These are phyloP conservation scores for Saccharomycopsis guyanensis DNA, from an alignment of 805 yeast species.

Conservation along the genomic window DNA sequence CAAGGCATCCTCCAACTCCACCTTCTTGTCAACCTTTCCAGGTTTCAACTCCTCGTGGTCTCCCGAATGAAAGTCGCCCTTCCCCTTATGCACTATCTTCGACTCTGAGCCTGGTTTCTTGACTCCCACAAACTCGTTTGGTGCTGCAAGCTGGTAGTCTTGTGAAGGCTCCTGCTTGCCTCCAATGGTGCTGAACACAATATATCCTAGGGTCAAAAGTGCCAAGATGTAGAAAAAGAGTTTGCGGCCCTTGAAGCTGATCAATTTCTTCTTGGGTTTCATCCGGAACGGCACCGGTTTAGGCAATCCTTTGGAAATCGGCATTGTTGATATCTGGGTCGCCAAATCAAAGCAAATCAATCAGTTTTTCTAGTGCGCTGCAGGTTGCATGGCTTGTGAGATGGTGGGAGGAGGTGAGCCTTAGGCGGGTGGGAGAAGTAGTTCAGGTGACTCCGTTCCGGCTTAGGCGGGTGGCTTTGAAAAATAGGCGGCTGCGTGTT, in stretches of 20 bases:
- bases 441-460: no score
- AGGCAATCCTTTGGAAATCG: conserved; percentile 7
- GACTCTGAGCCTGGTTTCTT: background rate
- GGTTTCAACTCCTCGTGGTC: background rate
- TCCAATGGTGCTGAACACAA: conserved; percentile 14
- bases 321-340: no score
- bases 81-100: background rate
- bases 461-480: no score
- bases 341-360: no score
- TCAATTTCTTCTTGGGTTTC: conserved; percentile 19
- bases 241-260: conserved; percentile 14
- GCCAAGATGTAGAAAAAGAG: conserved; percentile 15
- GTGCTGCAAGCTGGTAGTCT: conserved; percentile 19
- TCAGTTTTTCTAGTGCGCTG: background rate
- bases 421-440: no score
- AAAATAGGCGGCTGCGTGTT: no score
- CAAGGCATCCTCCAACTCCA: background rate
- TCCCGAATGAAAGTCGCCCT: background rate
- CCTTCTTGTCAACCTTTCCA: background rate
- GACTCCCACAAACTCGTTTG: conserved; percentile 17
- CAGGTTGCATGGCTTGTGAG: background rate
- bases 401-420: no score
- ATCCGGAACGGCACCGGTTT: conserved; percentile 21
- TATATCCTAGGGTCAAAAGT: conserved; percentile 14
- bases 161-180: background rate